phyloP scores from a whole-genome alignment of 176 grass and related monocot genomes.

The Oryza brachyantha region DNA sequence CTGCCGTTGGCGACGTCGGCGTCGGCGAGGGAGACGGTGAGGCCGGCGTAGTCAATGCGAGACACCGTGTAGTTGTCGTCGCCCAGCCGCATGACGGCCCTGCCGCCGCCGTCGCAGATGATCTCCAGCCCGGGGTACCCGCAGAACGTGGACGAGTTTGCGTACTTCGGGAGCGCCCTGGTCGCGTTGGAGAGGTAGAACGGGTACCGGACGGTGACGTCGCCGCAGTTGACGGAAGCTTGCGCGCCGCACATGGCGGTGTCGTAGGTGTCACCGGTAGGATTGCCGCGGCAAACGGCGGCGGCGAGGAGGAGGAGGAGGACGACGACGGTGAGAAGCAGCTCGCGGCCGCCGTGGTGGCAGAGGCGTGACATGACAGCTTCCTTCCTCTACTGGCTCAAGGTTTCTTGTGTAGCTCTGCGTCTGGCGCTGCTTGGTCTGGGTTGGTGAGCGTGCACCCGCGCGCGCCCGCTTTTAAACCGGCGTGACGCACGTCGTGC shows the following conservation, averaged over 20 bases:
- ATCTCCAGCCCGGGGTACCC: constrained; percentile 41
- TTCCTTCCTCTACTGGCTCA: not conserved
- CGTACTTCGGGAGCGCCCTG: not conserved
- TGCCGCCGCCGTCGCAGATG: constrained; percentile 10
- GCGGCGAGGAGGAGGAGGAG: not conserved
- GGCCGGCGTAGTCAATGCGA: constrained; percentile 32
- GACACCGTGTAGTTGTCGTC: constrained; percentile 16
- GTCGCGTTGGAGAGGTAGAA: constrained; percentile 24
- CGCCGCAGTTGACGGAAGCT: constrained; percentile 33
- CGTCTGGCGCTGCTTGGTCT: not conserved
- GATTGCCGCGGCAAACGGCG: not conserved
- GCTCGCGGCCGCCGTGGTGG: not conserved
- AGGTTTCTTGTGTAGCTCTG: not conserved
- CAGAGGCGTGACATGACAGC: constrained; percentile 11
- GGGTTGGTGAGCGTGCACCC: constrained; percentile 8
- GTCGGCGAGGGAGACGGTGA: constrained; percentile 38
- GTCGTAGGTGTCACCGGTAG: not conserved
- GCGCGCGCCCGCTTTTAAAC: not conserved
- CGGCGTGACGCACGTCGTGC: not conserved
- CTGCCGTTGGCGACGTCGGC: not conserved
- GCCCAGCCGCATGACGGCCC: constrained; percentile 16
- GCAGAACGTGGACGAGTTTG: constrained; percentile 17
- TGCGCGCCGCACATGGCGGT: not conserved
- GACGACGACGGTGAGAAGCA: no score
- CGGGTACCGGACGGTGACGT: constrained; percentile 44